Evolutionary conservation across 2,329 filamentous ascomycete species (phyloP), one percentile per base, ranked within the genome.

Genomic region (Venturiaceae sp.): DNA sequence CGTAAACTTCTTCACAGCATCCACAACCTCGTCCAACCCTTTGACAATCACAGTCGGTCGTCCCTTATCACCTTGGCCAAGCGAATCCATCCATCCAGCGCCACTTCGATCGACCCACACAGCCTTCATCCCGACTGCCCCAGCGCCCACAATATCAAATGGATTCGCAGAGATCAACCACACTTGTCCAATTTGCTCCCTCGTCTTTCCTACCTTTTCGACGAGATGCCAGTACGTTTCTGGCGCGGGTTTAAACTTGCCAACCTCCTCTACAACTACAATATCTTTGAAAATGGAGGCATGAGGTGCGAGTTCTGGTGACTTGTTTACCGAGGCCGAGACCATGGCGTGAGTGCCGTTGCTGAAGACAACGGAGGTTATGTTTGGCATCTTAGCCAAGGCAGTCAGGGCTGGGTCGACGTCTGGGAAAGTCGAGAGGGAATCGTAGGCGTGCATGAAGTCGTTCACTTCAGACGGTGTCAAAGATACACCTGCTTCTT

Each of bases 131-230:
- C 86, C 86, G 5, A 78, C 75, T 1, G 76, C 75, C 61, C 76
- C 77, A 0, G 86, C 84, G 0, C 88, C 87, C 0, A 84, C 78
- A 16, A 87, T 74, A 67, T 91, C 87, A 67, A 91, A 91, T 2
- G 87, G 83, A 66, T 91, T 91, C 1, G 82, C 81, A 63, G 80
- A 87, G 5, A 92, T 78, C 7, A 91, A 70, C 85, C 86, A 90
- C 14, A 90, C 75, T 28, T 79, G 73, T 1, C 67, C 71, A 62
- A 77, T 73, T 19, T 76, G 64, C 11, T 68, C 60, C 37, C 47
- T 62, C 60, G 71, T 63, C 64, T 78, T 80, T 3, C 78, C 79
- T 2, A 78, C 74, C 36, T 74, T 73, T 62, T 76, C 63, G 1
- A 80, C 76, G 26, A 89, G 72, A 66, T 86, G 75, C n/a, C 74